Conservation (phyloP, 352 stramenopile genomes). For the Peronospora farinosa region DNA sequence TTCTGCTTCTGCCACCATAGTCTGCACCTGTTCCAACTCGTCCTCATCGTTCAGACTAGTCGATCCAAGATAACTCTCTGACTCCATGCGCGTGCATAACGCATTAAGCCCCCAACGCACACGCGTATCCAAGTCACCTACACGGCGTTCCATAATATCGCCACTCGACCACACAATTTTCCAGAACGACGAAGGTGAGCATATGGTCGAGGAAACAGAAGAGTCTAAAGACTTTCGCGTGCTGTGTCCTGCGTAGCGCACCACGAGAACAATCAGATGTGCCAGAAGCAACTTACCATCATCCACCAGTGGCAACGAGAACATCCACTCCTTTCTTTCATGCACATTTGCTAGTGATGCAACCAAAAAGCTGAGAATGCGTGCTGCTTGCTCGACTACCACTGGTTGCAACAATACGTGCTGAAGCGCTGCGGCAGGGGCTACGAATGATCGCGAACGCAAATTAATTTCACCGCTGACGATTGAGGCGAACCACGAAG, state of each 20-base stretch:
- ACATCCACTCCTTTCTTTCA: conserved; percentile 39
- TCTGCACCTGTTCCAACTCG: conserved; percentile 9
- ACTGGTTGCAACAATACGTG: conserved; percentile 45
- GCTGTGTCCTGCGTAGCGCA: conserved; percentile 40
- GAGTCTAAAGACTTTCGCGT: conserved; percentile 8
- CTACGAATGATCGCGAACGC: conserved; percentile 17
- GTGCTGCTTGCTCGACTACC: conserved; percentile 54
- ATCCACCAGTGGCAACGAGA: conserved; percentile 45
- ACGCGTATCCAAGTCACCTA: conserved; percentile 62
- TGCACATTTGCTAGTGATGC: conserved; percentile 37
- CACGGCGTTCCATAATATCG: conserved; percentile 36
- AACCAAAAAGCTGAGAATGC: conserved; percentile 57
- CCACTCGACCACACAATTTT: conserved; percentile 50
- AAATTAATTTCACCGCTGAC: conserved; percentile 32
- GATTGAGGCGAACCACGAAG: conserved; percentile 54
- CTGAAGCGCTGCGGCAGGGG: conserved; percentile 16
- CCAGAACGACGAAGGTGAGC: conserved; percentile 56
- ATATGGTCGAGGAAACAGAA: conserved; percentile 14
- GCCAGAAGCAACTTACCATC: conserved; percentile 54
- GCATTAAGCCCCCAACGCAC: conserved; percentile 52
- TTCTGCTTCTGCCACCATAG: conserved; percentile 10
- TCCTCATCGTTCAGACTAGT: conserved; percentile 27
- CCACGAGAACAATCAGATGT: conserved; percentile 55
- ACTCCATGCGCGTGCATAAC: conserved; percentile 50
- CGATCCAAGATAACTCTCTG: conserved; percentile 38